Evolutionary conservation across 176 grass and related monocot genomes (phyloP).

Genomic region (Rhynchospora breviuscula): DNA sequence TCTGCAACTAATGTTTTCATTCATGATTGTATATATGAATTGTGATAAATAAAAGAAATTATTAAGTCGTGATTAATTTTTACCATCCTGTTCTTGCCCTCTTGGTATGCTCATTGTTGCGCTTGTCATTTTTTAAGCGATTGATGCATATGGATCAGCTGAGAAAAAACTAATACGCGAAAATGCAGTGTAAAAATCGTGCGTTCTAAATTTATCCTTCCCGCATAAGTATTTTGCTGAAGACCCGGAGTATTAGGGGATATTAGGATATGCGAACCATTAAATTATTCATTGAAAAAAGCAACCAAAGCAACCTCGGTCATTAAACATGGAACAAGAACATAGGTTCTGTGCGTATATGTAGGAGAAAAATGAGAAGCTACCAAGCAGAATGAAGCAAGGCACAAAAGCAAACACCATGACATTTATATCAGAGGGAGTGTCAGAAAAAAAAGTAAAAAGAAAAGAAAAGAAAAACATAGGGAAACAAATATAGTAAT

Average conservation of each 20-base stretch:
- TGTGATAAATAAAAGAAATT: background rate
- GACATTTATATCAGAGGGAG: too few relatives aligned
- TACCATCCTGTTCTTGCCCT: too few relatives aligned
- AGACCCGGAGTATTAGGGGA: background rate
- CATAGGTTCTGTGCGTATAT: too few relatives aligned
- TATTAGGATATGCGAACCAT: background rate
- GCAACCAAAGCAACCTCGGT: too few relatives aligned
- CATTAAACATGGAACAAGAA: too few relatives aligned
- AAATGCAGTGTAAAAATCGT: background rate
- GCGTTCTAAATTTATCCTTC: too few relatives aligned
- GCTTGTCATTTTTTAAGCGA: background rate
- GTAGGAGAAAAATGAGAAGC: background rate
- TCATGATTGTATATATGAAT: background rate
- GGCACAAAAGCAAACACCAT: background rate
- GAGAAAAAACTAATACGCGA: background rate
- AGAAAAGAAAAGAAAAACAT: background rate
- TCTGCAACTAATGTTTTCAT: background rate
- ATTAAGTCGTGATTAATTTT: too few relatives aligned
- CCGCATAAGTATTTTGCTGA: background rate
- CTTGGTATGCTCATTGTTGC: too few relatives aligned
- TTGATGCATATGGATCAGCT: background rate
- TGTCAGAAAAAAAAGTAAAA: background rate
- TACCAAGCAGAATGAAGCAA: too few relatives aligned
- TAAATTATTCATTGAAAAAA: too few relatives aligned
- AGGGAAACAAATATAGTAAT: background rate